Base-by-base conservation (phyloP, 2,329 filamentous ascomycete genomes). In the Tolypocladium ophioglossoides region DNA sequence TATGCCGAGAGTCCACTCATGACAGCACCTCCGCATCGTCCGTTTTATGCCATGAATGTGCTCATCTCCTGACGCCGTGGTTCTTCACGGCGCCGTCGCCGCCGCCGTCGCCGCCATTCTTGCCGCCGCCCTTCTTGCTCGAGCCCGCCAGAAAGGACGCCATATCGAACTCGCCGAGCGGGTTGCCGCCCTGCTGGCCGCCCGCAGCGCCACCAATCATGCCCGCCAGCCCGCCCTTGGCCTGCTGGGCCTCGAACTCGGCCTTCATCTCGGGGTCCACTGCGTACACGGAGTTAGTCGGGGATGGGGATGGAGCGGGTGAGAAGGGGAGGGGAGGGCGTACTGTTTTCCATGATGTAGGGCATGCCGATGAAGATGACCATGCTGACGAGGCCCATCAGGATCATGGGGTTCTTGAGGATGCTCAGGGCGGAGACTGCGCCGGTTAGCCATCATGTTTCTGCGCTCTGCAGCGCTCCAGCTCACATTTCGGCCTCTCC, bases 201-300 rank as follows among this genome's bases (percentile, higher is more conserved):
- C 55, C 64, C 47, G 62, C 58, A 47, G 62, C 58, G 54, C 68
- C 68, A 24, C 71, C 74, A 57, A 83, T 74, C 62, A 83, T 63
- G 66, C 80, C 76, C 57, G 77, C 78, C 61, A 91, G 75, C 1
- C 87, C 83, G 60, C 83, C 85, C 58, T 82, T 81, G 72, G 91
- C 90, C 70, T 94, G 90, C 65, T 90, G 86, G 64, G 90, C 88
- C 69, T 96, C 91, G 67, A 94, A 96, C 68, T 97, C 94, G 63
- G 89, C 89, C 63, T 85, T 85, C 73, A 89, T 87, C 71, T 99
- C 94, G n/a, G 90, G 90, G 68, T 97, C 94, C 91, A 99, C 91
- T 96, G 64, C 11, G 30, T 18, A 12, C 18, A 24, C 32, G n/a
- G 1, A n/a, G 22, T 37, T 5, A 57, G 54, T 32, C 50, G 39